Percentiles rank a stretch among this genome's conserved stretches.
Conservation (phyloP, 2,329 filamentous ascomycete species). For the Bipolaris gigantea region DNA sequence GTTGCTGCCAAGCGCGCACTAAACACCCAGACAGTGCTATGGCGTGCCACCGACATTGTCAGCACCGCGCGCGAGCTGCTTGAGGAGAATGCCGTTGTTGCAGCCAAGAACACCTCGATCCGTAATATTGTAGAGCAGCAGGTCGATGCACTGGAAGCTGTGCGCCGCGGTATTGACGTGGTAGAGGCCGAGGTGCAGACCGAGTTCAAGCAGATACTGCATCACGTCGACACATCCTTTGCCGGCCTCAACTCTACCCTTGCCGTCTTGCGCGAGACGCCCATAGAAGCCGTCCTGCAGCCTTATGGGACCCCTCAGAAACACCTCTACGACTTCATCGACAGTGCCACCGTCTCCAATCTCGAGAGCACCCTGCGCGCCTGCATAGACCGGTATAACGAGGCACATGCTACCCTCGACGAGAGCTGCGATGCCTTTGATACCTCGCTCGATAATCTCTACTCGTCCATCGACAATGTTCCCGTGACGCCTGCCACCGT, state of each 20-base stretch:
- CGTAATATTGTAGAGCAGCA: conserved; percentile 49
- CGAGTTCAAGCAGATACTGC: conserved; percentile 60
- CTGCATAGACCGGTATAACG: conserved; percentile 71
- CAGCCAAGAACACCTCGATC: conserved; percentile 52
- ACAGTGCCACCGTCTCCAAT: conserved; percentile 68
- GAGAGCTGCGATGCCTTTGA: conserved; percentile 68
- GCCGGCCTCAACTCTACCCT: conserved; percentile 67
- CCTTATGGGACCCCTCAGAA: conserved; percentile 55
- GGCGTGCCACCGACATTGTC: conserved; percentile 84
- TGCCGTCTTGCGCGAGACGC: conserved; percentile 63
- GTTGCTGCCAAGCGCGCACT: conserved; percentile 86
- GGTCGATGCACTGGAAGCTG: conserved; percentile 47
- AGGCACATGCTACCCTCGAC: conserved; percentile 62
- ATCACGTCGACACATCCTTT: conserved; percentile 68
- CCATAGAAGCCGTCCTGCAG: conserved; percentile 66
- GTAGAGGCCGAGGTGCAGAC: conserved; percentile 47
- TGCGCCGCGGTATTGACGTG: conserved; percentile 48
- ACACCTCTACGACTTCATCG: conserved; percentile 74
- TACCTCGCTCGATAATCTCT: conserved; percentile 60
- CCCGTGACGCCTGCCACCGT: conserved; percentile 33
- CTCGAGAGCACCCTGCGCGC: conserved; percentile 68
- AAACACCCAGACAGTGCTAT: conserved; percentile 78
- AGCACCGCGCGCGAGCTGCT: conserved; percentile 73
- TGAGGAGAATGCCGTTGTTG: conserved; percentile 75
- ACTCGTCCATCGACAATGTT: conserved; percentile 41